These are phyloP conservation scores for Phaffia tasmanica DNA, from an alignment of 768 basidiomycete genomes.

Conservation along the genomic window DNA sequence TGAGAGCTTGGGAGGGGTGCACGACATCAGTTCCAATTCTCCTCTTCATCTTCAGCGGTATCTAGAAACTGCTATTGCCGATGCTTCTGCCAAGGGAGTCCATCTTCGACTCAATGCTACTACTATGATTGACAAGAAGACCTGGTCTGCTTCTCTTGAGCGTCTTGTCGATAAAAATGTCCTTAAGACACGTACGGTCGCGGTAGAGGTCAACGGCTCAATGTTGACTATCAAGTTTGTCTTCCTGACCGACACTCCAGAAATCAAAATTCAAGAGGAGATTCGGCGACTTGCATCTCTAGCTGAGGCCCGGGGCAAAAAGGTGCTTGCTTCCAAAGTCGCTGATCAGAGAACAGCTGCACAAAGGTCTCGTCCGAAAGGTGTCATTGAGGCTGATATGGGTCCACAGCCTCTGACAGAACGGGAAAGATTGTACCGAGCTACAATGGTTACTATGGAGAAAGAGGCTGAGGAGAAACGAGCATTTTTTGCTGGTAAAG, in stretches of 20 bases:
- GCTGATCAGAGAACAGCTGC: neutral
- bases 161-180: constrained; percentile 6
- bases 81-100: constrained; percentile 1
- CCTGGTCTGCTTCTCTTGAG: constrained; percentile 2
- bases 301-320: too few relatives aligned
- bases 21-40: neutral
- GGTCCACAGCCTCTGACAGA: too few relatives aligned
- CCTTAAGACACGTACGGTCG: constrained; percentile 5
- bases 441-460: neutral
- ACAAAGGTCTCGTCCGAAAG: too few relatives aligned
- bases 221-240: constrained; percentile 15
- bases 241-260: neutral
- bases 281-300: neutral
- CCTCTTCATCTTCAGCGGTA: neutral
- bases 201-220: neutral
- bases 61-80: constrained; percentile 5
- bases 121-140: constrained; percentile 5
- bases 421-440: too few relatives aligned
- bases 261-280: neutral
- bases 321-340: too few relatives aligned
- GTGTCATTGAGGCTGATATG: too few relatives aligned
- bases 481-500: constrained; percentile 4
- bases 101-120: constrained; percentile 1
- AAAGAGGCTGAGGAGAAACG: neutral
- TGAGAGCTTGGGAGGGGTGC: constrained; percentile 3